A percentile compares a stretch with the other conserved stretches of the same genome.
Evolutionary conservation across 225 moss, liverwort and hornwort genomes (phyloP).

Genomic region (Bryoerythrophyllum caledonicum): DNA sequence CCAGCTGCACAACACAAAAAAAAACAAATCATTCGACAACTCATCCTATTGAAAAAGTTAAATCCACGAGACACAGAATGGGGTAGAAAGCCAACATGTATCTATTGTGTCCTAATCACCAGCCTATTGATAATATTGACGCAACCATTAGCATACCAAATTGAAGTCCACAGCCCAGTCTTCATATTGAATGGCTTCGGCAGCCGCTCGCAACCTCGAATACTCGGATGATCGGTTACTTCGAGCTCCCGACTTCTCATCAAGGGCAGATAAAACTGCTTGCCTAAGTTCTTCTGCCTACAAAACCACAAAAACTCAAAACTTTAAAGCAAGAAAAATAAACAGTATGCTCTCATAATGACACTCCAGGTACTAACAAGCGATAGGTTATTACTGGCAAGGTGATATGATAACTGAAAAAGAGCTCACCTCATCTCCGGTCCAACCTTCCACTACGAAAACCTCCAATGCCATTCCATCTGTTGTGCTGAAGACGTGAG

Average conservation of each 20-base stretch:
- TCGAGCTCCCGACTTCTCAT: conserved; percentile 30
- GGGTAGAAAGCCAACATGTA: too few relatives aligned
- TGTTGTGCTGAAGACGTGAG: conserved; percentile 75
- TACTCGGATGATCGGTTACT: conserved; percentile 21
- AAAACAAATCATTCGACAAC: too few relatives aligned
- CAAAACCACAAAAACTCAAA: not conserved
- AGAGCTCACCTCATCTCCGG: conserved; percentile 57
- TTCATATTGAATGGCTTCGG: conserved; percentile 75
- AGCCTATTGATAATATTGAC: too few relatives aligned
- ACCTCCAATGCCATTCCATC: conserved; percentile 86
- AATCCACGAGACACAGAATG: too few relatives aligned
- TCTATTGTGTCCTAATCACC: too few relatives aligned
- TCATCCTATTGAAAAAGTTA: too few relatives aligned
- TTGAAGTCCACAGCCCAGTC: conserved; percentile 79
- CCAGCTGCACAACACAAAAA: conserved; percentile 38
- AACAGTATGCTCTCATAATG: not conserved
- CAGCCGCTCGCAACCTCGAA: conserved; percentile 50
- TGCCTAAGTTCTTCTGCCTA: conserved; percentile 68
- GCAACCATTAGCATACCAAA: conserved; percentile 31
- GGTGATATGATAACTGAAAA: not conserved
- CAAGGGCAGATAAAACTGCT: conserved; percentile 53
- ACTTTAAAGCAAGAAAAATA: conserved; percentile 11
- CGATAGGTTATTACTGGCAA: not conserved
- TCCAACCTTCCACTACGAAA: conserved; percentile 81
- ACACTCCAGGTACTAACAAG: not conserved